Conservation (phyloP, 1,284 basidiomycete genomes). For the Microbotryomycetes sp. region DNA sequence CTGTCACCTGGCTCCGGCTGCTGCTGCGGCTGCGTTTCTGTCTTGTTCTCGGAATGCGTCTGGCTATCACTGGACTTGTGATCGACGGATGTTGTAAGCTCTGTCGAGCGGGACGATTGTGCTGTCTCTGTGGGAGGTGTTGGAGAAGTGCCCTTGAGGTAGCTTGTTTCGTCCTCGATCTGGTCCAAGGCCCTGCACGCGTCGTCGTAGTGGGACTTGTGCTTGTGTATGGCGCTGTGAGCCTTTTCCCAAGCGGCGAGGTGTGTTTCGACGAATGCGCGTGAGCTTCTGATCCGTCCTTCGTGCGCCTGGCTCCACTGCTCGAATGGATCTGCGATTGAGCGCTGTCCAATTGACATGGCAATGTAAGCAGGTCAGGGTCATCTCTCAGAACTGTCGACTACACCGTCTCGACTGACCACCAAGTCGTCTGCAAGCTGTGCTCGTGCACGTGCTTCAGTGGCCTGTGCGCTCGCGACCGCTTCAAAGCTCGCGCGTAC, state of each 20-base stretch:
- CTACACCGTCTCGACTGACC: background rate
- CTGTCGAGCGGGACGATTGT: background rate
- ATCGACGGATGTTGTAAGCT: too few relatives aligned
- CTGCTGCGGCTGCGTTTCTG: background rate
- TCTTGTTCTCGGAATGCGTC: background rate
- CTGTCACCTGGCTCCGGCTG: background rate
- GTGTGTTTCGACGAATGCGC: slow-evolving; percentile 1
- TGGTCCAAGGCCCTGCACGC: slow-evolving; percentile 16
- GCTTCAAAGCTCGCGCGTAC: slow-evolving; percentile 25
- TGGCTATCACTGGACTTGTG: background rate
- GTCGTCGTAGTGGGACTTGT: slow-evolving; percentile 14
- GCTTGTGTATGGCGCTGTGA: background rate
- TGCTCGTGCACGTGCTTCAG: slow-evolving; percentile 13
- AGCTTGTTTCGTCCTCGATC: slow-evolving; percentile 23
- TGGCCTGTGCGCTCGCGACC: slow-evolving; percentile 10
- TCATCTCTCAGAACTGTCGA: background rate
- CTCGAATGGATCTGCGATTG: slow-evolving; percentile 23
- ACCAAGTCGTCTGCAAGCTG: slow-evolving; percentile 21
- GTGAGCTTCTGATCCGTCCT: slow-evolving; percentile 7
- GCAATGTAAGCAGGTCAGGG: background rate
- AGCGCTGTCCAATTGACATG: background rate
- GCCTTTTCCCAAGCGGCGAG: slow-evolving; percentile 13
- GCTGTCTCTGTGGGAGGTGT: background rate
- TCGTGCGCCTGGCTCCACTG: slow-evolving; percentile 25
- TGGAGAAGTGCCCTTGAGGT: slow-evolving; percentile 5